Percentiles rank a stretch among this genome's conserved stretches.
Conservation (phyloP, 192 early-diverging fungal species). For the Pilobolus umbonatus region DNA sequence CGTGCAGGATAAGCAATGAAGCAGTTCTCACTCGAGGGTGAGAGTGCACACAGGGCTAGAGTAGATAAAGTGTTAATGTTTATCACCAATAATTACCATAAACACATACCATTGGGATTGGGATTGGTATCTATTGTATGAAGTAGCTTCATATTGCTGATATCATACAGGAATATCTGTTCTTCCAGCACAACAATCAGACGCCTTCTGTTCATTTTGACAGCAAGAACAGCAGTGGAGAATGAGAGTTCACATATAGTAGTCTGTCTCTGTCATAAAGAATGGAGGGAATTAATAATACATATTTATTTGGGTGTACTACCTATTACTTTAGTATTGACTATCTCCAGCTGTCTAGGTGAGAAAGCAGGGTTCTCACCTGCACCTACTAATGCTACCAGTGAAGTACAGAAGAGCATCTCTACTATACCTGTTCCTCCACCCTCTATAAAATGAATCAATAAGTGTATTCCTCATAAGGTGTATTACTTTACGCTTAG, state of each 20-base stretch:
- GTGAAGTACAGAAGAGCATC: conserved; percentile 96
- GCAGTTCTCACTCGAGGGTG: conserved; percentile 90
- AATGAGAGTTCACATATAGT: conserved; percentile 98
- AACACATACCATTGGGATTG: conserved; percentile 72
- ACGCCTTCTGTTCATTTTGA: conserved; percentile 92
- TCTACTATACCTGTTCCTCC: conserved; percentile 92
- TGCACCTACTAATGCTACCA: conserved; percentile 93
- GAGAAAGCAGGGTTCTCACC: conserved; percentile 86
- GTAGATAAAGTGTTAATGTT: neutral
- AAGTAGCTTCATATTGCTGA: conserved; percentile 96
- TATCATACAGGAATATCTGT: conserved; percentile 95
- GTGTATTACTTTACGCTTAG: conserved; percentile 66
- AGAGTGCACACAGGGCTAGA: conserved; percentile 82
- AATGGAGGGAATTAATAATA: neutral
- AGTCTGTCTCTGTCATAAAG: conserved; percentile 70
- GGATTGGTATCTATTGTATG: conserved; percentile 94
- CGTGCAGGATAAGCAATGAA: conserved; percentile 92
- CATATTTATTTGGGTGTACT: neutral
- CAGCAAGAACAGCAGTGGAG: conserved; percentile 85
- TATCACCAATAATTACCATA: neutral
- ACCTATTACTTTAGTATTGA: conserved; percentile 99
- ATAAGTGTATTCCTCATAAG: neutral
- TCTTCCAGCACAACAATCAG: conserved; percentile 94
- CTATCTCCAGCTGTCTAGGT: conserved; percentile 86
- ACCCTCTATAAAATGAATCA: conserved; percentile 46